phyloP scores from a whole-genome alignment of 2,329 filamentous ascomycete genomes.

The Aureobasidium sp. region DNA sequence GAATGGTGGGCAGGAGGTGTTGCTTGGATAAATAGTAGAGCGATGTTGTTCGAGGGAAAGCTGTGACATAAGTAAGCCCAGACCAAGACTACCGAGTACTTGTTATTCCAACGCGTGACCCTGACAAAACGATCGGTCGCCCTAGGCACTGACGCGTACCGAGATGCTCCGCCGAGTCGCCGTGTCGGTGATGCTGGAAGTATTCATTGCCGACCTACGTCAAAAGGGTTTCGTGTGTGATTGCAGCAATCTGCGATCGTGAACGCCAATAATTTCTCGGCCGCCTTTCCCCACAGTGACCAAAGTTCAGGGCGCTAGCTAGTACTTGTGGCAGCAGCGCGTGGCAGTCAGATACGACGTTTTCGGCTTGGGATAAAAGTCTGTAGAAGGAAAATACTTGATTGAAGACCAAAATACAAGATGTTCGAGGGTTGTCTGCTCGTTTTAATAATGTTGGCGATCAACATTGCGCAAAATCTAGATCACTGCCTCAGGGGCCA shows the following conservation, averaged over 20 bases:
- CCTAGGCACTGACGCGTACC: conserved; percentile 14
- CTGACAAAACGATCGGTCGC: conserved; percentile 7
- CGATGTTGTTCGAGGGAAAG: conserved; percentile 1
- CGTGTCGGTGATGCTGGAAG: conserved; percentile 4
- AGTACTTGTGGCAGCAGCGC: neutral
- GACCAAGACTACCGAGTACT: conserved; percentile 6
- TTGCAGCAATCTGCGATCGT: conserved; percentile 12
- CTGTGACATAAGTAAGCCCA: conserved; percentile 15
- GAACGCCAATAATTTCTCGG: neutral
- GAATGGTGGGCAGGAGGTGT: neutral
- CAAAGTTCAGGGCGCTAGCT: neutral
- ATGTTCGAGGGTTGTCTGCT: neutral
- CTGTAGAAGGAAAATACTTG: neutral
- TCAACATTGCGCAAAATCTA: neutral
- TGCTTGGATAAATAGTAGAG: neutral
- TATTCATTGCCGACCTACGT: conserved; percentile 8
- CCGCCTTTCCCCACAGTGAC: conserved; percentile 8
- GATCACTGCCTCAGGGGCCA: neutral
- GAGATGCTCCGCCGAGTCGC: conserved; percentile 10
- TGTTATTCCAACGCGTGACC: conserved; percentile 3
- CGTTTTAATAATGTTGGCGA: neutral
- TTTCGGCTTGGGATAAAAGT: conserved; percentile 7
- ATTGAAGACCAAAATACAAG: neutral
- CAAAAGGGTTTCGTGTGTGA: neutral
- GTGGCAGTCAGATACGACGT: conserved; percentile 1